These are phyloP conservation scores for Globisporangium carolinianum DNA, from an alignment of 352 stramenopile genomes.

Conservation along the genomic window DNA sequence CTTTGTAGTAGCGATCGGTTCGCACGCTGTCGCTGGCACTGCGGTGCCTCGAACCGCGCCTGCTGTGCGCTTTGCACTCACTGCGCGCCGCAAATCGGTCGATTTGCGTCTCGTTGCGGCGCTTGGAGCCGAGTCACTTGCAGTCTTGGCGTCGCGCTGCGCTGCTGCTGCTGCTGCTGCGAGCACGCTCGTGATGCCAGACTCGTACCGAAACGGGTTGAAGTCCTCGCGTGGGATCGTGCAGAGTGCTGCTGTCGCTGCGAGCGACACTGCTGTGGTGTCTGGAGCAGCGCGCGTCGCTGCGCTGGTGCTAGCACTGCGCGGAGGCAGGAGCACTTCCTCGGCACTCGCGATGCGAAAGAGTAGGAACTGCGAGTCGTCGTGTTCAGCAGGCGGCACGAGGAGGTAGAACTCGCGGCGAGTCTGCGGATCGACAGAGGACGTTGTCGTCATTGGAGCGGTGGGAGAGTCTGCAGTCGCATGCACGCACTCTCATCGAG, in stretches of 20 bases:
- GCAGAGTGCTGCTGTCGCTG: constrained; percentile 2
- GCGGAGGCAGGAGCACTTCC: constrained; percentile 20
- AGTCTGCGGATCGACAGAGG: constrained; percentile 1
- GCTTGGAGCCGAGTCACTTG: not conserved
- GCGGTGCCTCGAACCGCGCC: not conserved
- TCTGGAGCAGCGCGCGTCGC: not conserved
- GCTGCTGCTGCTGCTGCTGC: not conserved
- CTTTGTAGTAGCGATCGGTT: constrained; percentile 6
- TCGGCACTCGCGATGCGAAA: constrained; percentile 28
- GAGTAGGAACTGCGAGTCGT: constrained; percentile 16
- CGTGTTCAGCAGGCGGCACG: not conserved
- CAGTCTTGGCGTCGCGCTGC: not conserved
- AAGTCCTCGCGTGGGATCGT: constrained; percentile 17
- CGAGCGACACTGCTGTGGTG: not conserved
- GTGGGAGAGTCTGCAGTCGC: too few relatives aligned
- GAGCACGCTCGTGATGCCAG: not conserved
- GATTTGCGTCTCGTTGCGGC: not conserved
- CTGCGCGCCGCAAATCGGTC: not conserved
- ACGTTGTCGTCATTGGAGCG: too few relatives aligned
- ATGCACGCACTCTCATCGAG: not conserved
- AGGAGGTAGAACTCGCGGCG: constrained; percentile 17
- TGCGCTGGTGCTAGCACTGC: not conserved
- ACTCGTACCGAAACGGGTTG: constrained; percentile 30
- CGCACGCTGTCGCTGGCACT: not conserved
- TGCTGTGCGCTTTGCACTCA: not conserved